Conservation (phyloP, 352 stramenopile genomes). For the Phytopythium montanum region DNA sequence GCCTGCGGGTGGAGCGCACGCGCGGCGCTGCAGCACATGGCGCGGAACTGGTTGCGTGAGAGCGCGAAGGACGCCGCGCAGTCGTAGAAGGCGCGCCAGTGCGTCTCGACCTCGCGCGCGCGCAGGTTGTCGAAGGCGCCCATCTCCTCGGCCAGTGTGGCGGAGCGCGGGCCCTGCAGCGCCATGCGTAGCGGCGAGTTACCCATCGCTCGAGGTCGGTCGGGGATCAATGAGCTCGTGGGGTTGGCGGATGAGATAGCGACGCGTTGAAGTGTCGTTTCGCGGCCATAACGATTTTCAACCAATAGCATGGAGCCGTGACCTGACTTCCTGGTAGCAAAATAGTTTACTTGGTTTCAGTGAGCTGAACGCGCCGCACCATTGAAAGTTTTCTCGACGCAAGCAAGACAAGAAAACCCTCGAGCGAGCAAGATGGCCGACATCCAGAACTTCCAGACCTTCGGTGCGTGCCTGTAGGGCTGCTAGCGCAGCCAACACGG, state of each 20-base stretch:
- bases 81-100: conserved; percentile 85
- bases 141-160: conserved; percentile 55
- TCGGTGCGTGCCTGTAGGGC: conserved; percentile 49
- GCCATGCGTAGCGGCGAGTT: conserved; percentile 54
- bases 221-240: too few species aligned
- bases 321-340: too few species aligned
- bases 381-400: conserved; percentile 29
- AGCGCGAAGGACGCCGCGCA: conserved; percentile 68
- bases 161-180: conserved; percentile 35
- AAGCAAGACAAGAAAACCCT: conserved; percentile 11
- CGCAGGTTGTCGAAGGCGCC: conserved; percentile 73
- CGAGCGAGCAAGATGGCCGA: conserved; percentile 58
- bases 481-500: not conserved
- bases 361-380: too few species aligned
- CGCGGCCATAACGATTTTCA: conserved; percentile 7
- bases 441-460: conserved; percentile 89
- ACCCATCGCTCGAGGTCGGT: conserved; percentile 37
- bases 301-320: conserved; percentile 20
- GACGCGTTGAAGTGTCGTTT: conserved; percentile 1
- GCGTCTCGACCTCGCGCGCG: conserved; percentile 65
- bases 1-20: conserved; percentile 31
- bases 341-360: too few species aligned
- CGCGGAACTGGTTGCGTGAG: conserved; percentile 47
- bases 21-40: conserved; percentile 56
- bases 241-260: too few species aligned